Evolutionary conservation across 2,329 filamentous ascomycete genomes (phyloP).

Genomic region (Neoascochyta sp.): DNA sequence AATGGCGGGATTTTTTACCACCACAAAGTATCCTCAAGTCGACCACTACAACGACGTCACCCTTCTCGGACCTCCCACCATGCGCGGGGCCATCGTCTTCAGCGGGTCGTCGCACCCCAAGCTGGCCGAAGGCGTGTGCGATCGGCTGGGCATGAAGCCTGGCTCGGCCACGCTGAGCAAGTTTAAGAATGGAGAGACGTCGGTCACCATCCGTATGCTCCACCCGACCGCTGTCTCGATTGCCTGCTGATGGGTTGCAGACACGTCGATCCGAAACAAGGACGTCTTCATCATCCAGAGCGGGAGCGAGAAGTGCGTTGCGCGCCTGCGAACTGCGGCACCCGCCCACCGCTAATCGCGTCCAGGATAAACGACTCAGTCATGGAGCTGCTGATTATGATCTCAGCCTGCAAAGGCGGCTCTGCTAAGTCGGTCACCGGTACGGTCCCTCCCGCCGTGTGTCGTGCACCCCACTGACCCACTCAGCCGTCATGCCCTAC

Average conservation of each 20-base stretch:
- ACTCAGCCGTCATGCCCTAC: conserved; percentile 77
- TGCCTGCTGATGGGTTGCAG: conserved; percentile 30
- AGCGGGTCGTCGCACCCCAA: conserved; percentile 62
- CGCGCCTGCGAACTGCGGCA: conserved; percentile 5
- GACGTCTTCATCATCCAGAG: conserved; percentile 99
- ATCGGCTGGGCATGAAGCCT: conserved; percentile 59
- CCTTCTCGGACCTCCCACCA: conserved; percentile 42
- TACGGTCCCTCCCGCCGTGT: conserved; percentile 45
- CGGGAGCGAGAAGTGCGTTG: conserved; percentile 68
- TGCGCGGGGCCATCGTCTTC: conserved; percentile 67
- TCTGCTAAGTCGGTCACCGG: conserved; percentile 96
- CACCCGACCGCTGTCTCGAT: conserved; percentile 5
- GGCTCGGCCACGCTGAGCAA: conserved; percentile 61
- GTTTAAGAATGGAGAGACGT: conserved; percentile 68
- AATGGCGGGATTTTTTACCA: too few relatives aligned
- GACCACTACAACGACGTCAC: conserved; percentile 28
- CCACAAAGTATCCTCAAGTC: too few relatives aligned
- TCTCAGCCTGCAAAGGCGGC: conserved; percentile 95
- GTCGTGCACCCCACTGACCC: conserved; percentile 10
- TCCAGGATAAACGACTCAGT: conserved; percentile 89
- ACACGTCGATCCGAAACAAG: conserved; percentile 80
- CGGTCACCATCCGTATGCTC: conserved; percentile 59
- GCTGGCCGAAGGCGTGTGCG: conserved; percentile 63
- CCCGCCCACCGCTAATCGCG: conserved; percentile 28
- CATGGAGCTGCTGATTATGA: conserved; percentile 99